Conservation (phyloP, 352 stramenopile species). For the Stramenopiles sp. region DNA sequence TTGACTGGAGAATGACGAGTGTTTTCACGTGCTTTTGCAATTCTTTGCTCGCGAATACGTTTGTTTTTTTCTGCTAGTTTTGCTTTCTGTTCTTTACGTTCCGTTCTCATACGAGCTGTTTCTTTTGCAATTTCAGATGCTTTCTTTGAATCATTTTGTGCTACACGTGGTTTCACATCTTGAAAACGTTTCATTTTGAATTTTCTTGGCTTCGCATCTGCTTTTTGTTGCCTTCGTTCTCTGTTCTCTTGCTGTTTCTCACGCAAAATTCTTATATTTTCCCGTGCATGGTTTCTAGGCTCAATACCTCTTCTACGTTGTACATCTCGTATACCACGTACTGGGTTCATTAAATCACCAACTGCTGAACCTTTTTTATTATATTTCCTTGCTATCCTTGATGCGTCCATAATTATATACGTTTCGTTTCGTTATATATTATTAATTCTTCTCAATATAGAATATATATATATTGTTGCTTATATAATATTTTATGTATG, state of each 20-base stretch:
- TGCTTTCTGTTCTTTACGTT: not conserved
- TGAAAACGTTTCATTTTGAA: conserved; percentile 10
- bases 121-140: not conserved
- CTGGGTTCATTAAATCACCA: conserved; percentile 4
- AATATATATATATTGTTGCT: no score
- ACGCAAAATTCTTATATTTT: conserved; percentile 1
- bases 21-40: not conserved
- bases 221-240: not conserved
- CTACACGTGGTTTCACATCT: not conserved
- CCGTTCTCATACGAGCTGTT: not conserved
- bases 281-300: conserved; percentile 2
- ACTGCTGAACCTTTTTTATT: conserved; percentile 4
- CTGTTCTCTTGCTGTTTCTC: conserved; percentile 1
- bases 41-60: not conserved
- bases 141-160: not conserved
- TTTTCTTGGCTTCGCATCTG: not conserved
- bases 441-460: no score
- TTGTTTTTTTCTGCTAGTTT: not conserved
- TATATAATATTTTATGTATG: no score
- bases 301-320: not conserved
- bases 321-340: not conserved
- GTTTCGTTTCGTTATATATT: no score
- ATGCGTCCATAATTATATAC: conserved; percentile 6
- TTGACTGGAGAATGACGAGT: not conserved
- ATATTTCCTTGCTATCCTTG: not conserved